Conservation (phyloP, 2,329 filamentous ascomycete genomes). For the Teratosphaeriaceae sp. region DNA sequence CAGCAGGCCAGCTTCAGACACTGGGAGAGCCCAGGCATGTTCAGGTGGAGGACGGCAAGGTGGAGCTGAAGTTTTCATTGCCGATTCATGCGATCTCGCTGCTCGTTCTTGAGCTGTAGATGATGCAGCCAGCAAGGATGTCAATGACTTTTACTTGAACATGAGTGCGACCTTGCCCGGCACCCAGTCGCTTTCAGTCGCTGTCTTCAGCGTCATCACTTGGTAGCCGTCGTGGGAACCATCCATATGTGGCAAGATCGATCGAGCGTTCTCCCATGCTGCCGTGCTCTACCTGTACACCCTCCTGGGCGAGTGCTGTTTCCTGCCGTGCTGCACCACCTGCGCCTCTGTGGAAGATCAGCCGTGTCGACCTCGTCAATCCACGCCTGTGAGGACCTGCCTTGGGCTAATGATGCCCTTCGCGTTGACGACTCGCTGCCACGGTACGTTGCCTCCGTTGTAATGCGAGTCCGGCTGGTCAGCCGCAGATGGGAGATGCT, state of each 20-base stretch:
- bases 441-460: slow-evolving; percentile 75
- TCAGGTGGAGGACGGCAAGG: slow-evolving; percentile 1
- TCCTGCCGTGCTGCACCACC: slow-evolving; percentile 34
- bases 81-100: slow-evolving; percentile 8
- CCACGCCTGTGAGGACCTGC: slow-evolving; percentile 39
- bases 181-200: not conserved
- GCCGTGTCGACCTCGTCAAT: not conserved
- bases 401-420: slow-evolving; percentile 81
- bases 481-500: slow-evolving; percentile 61
- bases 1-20: slow-evolving; percentile 8
- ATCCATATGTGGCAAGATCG: slow-evolving; percentile 42
- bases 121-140: too few relatives aligned
- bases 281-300: slow-evolving; percentile 40
- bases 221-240: slow-evolving; percentile 38
- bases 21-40: slow-evolving; percentile 2
- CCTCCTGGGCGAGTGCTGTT: slow-evolving; percentile 39
- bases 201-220: slow-evolving; percentile 11
- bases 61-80: slow-evolving; percentile 2
- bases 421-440: slow-evolving; percentile 88
- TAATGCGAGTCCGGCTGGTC: slow-evolving; percentile 46
- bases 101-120: slow-evolving; percentile 6
- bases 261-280: slow-evolving; percentile 42
- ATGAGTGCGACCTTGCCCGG: not conserved
- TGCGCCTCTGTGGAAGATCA: not conserved
- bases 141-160: too few relatives aligned